Conservation (phyloP, 2,329 filamentous ascomycete genomes). For the Phaeophleospora eucalypticola region DNA sequence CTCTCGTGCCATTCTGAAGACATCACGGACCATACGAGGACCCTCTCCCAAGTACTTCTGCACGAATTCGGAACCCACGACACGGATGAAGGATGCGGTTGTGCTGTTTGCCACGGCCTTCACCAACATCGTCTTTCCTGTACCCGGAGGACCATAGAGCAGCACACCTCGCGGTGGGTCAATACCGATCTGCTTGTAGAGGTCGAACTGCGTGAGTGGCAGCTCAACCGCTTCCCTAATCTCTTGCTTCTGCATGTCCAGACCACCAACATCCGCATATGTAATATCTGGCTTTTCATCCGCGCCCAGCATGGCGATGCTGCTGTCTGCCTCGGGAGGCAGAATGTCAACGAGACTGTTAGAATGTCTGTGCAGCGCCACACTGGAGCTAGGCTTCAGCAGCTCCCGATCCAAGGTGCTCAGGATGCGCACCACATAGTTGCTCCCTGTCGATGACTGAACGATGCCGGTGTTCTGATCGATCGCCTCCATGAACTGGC, state of each 20-base stretch:
- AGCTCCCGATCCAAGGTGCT: constrained; percentile 97
- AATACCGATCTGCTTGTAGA: constrained; percentile 99
- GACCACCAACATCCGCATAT: constrained; percentile 92
- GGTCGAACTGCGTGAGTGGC: constrained; percentile 93
- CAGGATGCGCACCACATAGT: constrained; percentile 97
- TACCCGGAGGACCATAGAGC: constrained; percentile 92
- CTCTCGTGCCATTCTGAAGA: constrained; percentile 98
- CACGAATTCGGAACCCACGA: constrained; percentile 96
- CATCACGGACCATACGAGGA: constrained; percentile 96
- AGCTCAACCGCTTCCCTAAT: constrained; percentile 97
- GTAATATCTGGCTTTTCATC: constrained; percentile 98
- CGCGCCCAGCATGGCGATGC: constrained; percentile 93
- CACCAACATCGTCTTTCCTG: constrained; percentile 94
- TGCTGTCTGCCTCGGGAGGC: constrained; percentile 97
- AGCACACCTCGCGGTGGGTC: constrained; percentile 95
- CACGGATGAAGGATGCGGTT: constrained; percentile 95
- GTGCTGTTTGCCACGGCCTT: constrained; percentile 99
- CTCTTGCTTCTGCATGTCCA: constrained; percentile 99
- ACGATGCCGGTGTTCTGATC: constrained; percentile 99
- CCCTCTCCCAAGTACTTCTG: constrained; percentile 98
- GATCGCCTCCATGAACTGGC: constrained; percentile 99
- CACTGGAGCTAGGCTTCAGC: constrained; percentile 95
- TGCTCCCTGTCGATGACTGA: constrained; percentile 95
- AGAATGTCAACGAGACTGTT: constrained; percentile 98
- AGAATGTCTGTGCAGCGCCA: constrained; percentile 95